phyloP scores from a whole-genome alignment of 768 basidiomycete species.

The Mycena chlorophos region DNA sequence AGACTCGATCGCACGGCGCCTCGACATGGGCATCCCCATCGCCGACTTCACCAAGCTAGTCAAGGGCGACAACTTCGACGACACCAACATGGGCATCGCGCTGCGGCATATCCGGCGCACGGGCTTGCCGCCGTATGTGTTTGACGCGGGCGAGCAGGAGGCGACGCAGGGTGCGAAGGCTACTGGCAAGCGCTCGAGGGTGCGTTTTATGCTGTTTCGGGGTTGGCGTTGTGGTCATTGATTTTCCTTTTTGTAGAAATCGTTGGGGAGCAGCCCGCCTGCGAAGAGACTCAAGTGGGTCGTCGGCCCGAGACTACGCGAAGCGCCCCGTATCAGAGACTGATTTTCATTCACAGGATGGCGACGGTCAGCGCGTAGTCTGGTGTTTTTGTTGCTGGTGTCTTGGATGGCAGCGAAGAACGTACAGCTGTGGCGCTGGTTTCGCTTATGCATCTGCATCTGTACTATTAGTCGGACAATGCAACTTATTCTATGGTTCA shows the following conservation, averaged over 20 bases:
- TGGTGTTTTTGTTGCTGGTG: too few species aligned
- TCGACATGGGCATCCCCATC: constrained; percentile 70
- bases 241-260: neutral
- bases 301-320: too few species aligned
- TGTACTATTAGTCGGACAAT: too few species aligned
- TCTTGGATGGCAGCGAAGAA: too few species aligned
- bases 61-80: constrained; percentile 70
- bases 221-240: neutral
- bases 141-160: constrained; percentile 61
- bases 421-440: too few species aligned
- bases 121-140: constrained; percentile 59
- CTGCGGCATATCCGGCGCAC: constrained; percentile 58
- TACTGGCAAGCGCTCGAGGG: constrained; percentile 56
- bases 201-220: constrained; percentile 22
- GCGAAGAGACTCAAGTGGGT: too few species aligned
- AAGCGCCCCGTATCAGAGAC: too few species aligned
- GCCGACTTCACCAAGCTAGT: constrained; percentile 72
- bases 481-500: too few species aligned
- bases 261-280: too few species aligned
- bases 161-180: constrained; percentile 32
- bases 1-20: constrained; percentile 1
- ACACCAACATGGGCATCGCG: constrained; percentile 68
- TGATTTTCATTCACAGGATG: too few species aligned
- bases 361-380: too few species aligned
- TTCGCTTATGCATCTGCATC: too few species aligned